Base-by-base conservation (phyloP, 768 basidiomycete species). In the Termitomyces sp. region DNA sequence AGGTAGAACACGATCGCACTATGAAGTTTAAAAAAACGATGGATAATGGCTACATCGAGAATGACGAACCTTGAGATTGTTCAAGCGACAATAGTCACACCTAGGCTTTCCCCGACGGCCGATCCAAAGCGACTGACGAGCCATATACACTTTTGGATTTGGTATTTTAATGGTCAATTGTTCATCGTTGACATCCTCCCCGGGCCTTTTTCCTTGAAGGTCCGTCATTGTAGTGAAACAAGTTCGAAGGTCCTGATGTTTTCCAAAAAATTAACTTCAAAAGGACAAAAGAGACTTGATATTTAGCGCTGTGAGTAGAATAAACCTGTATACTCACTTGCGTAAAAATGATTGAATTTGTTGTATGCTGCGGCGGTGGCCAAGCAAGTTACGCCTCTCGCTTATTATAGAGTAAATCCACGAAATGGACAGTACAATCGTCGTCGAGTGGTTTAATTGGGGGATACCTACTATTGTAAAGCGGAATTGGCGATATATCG, bases 1-100 rank as follows among this genome's bases (percentile, higher is more conserved):
- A 22, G 86, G 86, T 40, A 85, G 74, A 38, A 86, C 81, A 53
- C 86, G 79, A 66, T 88, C 86, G 63, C 86, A 88, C 86, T 88
- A 50, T 44, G 46, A 53, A 45, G 41, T 44, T 65, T 52, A 46
- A 59, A 41, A 46, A 35, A 45, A 52, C 51, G 47, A 49, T 38
- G 27, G 10, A 36, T 16, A 32, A 38, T 22, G 25, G 48, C 32
- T 51, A 48, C 52, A 36, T 32, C 32, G 61, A 50, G 23, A 31
- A 50, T 41, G 52, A 73, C 82, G 63, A 53, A 86, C 86, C 75
- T 87, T 88, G 56, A 88, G 73, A 70, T 88, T 88, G 64, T 84
- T 84, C 53, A 81, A 63, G 31, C 86, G 83, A 70, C 86, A 88
- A 61, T 85, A 80, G 70, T 88, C 86, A 63, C 86, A 88, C 46